These are phyloP conservation scores for Knoxdaviesia proteae DNA, from an alignment of 2,329 filamentous ascomycete genomes.

Conservation along the genomic window DNA sequence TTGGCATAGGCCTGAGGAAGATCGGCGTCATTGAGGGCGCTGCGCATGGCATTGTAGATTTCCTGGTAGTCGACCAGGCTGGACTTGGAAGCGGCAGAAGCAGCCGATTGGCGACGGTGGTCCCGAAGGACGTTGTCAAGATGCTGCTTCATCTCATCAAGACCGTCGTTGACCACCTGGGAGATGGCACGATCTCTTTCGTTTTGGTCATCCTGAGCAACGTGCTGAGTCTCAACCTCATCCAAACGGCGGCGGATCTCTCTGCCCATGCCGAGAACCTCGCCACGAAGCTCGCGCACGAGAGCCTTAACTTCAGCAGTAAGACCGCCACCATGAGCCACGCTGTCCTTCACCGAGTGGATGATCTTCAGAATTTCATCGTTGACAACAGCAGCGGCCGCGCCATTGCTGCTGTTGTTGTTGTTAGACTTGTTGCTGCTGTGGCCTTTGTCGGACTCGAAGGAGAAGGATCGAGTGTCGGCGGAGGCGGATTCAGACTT, in stretches of 20 bases:
- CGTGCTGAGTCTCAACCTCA: constrained; percentile 24
- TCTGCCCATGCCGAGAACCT: constrained; percentile 85
- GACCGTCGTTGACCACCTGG: constrained; percentile 57
- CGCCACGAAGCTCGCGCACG: constrained; percentile 72
- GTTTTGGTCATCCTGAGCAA: not conserved
- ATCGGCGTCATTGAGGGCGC: constrained; percentile 43
- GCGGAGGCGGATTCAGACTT: not conserved
- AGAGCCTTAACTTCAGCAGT: constrained; percentile 84
- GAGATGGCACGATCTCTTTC: constrained; percentile 23
- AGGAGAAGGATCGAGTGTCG: not conserved
- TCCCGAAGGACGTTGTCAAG: constrained; percentile 64
- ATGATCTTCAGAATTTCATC: constrained; percentile 72
- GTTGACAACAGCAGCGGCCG: constrained; percentile 34
- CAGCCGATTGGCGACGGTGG: constrained; percentile 46
- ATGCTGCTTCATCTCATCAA: constrained; percentile 66
- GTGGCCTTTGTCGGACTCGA: too few relatives aligned
- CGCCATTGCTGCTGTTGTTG: not conserved
- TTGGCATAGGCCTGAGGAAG: constrained; percentile 6
- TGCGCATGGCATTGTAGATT: constrained; percentile 67
- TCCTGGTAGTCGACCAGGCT: constrained; percentile 55
- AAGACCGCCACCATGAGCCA: constrained; percentile 68
- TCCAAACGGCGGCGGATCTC: constrained; percentile 79
- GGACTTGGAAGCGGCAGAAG: constrained; percentile 38
- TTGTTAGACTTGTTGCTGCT: too few relatives aligned
- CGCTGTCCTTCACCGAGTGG: constrained; percentile 74